Evolutionary conservation across 805 yeast genomes (phyloP), one percentile per base, ranked within the genome.

Genomic region (Metschnikowia shivogae): DNA sequence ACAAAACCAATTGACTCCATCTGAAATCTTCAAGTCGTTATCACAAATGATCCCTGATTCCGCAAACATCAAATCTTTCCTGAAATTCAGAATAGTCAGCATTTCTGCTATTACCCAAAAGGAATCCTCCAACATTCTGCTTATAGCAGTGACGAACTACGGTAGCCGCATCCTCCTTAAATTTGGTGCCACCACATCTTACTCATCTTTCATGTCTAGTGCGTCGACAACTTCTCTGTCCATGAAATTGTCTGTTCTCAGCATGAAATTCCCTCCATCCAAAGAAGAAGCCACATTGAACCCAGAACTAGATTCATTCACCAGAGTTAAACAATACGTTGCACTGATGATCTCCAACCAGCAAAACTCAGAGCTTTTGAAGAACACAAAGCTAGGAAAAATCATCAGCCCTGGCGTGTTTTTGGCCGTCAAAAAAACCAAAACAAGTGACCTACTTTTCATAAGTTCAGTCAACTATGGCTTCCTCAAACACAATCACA

Each of bases 381-480:
- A 75, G 47, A 77, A 84, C 36, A 74, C 85, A 24, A 69, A 76
- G 34, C 70, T 80, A 9, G 74, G 86, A 22, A 74, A 78, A 28
- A 70, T 90, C 10, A 71, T 88, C 27, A 81, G 95, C 17, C 96
- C 97, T 0, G 96, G 95, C n/a, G 82, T 89, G 3, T 90, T 82
- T 57, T 73, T 90, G 48, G 84, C 87, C 33, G 86, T 84, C 10
- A 70, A 69, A 45, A 76, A 78, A 42, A 68, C 73, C 3, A 68
- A 65, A 43, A 60, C 60, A 36, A 65, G 73, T 4, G 75, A 71
- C 48, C 75, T 76, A 44, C 64, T 88, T 19, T 89, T 86, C 61
- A 82, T 85, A 3, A 74, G 92, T 38, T 84, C 89, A 7, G 84
- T 93, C 6, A 97, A 93, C 63, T 83, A 87, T 58, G 96, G 97